Conservation (phyloP, 2,329 filamentous ascomycete species). For the Curvularia sp. region DNA sequence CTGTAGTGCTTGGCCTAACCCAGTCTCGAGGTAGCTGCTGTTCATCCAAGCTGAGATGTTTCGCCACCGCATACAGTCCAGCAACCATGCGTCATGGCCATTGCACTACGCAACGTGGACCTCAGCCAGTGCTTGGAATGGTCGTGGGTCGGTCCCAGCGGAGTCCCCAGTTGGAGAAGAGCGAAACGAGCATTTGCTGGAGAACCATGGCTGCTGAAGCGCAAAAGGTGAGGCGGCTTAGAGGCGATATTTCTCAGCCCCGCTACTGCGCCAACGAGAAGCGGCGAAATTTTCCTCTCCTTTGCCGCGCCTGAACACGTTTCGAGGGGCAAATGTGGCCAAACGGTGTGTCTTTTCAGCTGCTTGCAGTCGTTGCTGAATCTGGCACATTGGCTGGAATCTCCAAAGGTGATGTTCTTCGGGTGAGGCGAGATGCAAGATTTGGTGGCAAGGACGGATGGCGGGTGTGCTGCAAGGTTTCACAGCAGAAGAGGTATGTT, state of each 20-base stretch:
- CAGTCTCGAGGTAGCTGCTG: slow-evolving; percentile 31
- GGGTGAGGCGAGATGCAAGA: slow-evolving; percentile 16
- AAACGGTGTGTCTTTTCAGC: slow-evolving; percentile 26
- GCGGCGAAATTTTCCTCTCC: slow-evolving; percentile 25
- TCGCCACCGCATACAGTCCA: slow-evolving; percentile 37
- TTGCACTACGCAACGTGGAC: slow-evolving; percentile 31
- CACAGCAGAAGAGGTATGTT: slow-evolving; percentile 17
- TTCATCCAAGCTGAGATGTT: slow-evolving; percentile 40
- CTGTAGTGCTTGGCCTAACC: slow-evolving; percentile 36
- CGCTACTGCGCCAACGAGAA: slow-evolving; percentile 33
- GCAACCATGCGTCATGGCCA: slow-evolving; percentile 29
- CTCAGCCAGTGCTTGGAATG: slow-evolving; percentile 29
- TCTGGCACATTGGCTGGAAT: slow-evolving; percentile 33
- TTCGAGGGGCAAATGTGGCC: slow-evolving; percentile 20
- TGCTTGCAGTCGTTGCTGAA: slow-evolving; percentile 34
- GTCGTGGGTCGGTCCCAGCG: slow-evolving; percentile 27
- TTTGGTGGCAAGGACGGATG: slow-evolving; percentile 16
- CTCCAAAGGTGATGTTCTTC: slow-evolving; percentile 34
- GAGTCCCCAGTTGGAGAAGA: slow-evolving; percentile 33
- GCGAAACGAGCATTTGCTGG: slow-evolving; percentile 38
- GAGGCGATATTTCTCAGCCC: slow-evolving; percentile 32
- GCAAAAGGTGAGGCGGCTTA: slow-evolving; percentile 33
- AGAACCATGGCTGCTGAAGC: slow-evolving; percentile 28
- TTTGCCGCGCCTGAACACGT: slow-evolving; percentile 24
- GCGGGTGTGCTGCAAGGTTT: slow-evolving; percentile 20